Base-by-base conservation (phyloP, 2,329 filamentous ascomycete genomes). In the Ascochyta clinopodiicola region DNA sequence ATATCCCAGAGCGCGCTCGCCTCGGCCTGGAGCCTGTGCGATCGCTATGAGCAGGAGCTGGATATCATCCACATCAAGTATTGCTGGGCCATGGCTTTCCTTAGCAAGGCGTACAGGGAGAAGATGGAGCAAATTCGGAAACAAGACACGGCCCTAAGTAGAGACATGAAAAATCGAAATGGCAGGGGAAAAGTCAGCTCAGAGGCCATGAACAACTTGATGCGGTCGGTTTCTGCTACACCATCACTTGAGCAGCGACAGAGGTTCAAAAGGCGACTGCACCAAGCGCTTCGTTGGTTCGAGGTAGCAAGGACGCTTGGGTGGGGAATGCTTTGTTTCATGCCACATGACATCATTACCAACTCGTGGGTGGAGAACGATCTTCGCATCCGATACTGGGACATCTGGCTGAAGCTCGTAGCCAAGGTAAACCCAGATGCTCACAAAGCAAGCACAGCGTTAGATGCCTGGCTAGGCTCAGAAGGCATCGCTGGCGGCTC, bases 1-100 rank as follows among this genome's bases (percentile, higher is more conserved):
- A n/a, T n/a, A n/a, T n/a, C n/a, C n/a, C n/a, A n/a, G n/a, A n/a
- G n/a, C n/a, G n/a, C n/a, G n/a, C n/a, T n/a, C n/a, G n/a, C n/a
- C n/a, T n/a, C n/a, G n/a, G n/a, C 31, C 31, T 34, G 13, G 4
- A n/a, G 2, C 13, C 13, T 7, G 31, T n/a, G 31, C 15, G 31
- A 13, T n/a, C 15, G 38, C 25, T 56, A 45, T n/a, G 12, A 56
- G 36, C 15, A 39, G 37, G n/a, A 45, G 45, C n/a, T 56, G 34
- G 34, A 39, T 6, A 36, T 40, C 5, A 40, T 56, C 13, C 22
- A 51, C 7, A 56, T 51, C 38, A 39, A 37, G 24, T 51, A 34
- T 31, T 21, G 42, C 48, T 56, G 17, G 53, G 42, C 47, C 2
- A 27, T 19, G 24, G 42, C 35, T 35, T 47, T 40, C 22, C 46